Percentiles rank a stretch among this genome's conserved stretches.
Conservation (phyloP, 129 eudicot genomes). For the Lactuca sativa region DNA sequence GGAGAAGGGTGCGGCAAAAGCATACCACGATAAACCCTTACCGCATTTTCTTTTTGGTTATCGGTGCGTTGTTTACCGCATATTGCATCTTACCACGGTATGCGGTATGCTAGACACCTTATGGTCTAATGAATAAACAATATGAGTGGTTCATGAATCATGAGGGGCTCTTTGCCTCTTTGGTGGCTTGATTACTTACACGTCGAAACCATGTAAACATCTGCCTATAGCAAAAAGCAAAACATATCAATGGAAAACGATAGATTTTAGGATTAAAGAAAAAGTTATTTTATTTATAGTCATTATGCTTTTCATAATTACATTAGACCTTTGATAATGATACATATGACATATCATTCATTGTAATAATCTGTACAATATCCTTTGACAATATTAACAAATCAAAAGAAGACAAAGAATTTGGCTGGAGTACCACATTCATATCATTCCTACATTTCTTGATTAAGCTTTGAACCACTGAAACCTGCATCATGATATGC, state of each 20-base stretch:
- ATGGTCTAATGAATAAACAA: too few relatives aligned
- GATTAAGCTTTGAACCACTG: constrained; percentile 37
- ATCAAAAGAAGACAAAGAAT: constrained; percentile 58
- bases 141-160: too few relatives aligned
- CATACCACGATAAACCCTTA: too few relatives aligned
- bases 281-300: background rate
- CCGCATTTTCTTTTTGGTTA: too few relatives aligned
- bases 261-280: background rate
- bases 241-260: background rate
- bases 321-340: constrained; percentile 29
- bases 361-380: constrained; percentile 3
- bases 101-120: too few relatives aligned
- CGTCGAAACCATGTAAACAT: too few relatives aligned
- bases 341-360: constrained; percentile 3
- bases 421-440: constrained; percentile 42
- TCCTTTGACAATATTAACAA: constrained; percentile 33
- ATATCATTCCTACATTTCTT: constrained; percentile 39
- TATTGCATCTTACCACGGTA: too few relatives aligned
- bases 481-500: constrained; percentile 34
- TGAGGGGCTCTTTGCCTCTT: too few relatives aligned
- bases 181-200: too few relatives aligned
- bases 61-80: too few relatives aligned
- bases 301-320: constrained; percentile 1
- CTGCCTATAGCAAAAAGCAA: background rate
- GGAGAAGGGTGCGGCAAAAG: too few relatives aligned